Base-by-base conservation (phyloP, 2,329 filamentous ascomycete species). In the Talaromyces sp. region DNA sequence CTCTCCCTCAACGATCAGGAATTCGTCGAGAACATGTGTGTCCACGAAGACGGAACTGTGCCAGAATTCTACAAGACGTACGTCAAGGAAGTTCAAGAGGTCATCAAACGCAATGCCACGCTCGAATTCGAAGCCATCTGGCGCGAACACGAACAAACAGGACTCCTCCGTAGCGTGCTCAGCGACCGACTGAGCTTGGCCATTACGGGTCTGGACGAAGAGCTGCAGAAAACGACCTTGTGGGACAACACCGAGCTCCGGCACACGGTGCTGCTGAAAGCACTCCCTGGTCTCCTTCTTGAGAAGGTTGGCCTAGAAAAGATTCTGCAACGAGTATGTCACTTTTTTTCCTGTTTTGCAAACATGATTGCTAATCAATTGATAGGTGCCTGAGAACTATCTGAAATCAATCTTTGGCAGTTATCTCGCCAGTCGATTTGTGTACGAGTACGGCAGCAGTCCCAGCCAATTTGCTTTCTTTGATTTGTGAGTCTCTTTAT, bases 121-220 rank as follows among this genome's bases (percentile, higher is more conserved):
- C 86, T 99, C 39, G 95, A 99, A 77, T 99, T 99, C 68, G 95
- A 99, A 79, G 95, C 95, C 51, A 96, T 99, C 79, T 99, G 95
- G 95, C 87, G 91, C 66, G 95, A 99, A 77, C 87, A 96, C 72
- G 87, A 95, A 77, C 78, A 88, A 73, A 96, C 91, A 1, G 90
- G 91, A 58, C 82, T 88, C 59, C 80, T 91, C 25, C 87, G 93
- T 64, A 96, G 92, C 64, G 86, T 93, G n/a, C 83, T 99, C 60
- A 96, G 92, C 55, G 95, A 99, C 76, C 91, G 89, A 68, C 85
- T 99, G 59, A 96, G 91, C 61, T 81, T 91, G 56, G 93, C 95
- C 36, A 99, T 99, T 73, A 98, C 93, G n/a, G 90, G 90, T 69
- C 85, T 99, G 25, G 93, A 99, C 70, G 93, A 99, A 80, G 93